Percentiles rank a stretch among this genome's conserved stretches.
phyloP scores from a whole-genome alignment of 2,329 filamentous ascomycete species.

The Alternaria triticina region DNA sequence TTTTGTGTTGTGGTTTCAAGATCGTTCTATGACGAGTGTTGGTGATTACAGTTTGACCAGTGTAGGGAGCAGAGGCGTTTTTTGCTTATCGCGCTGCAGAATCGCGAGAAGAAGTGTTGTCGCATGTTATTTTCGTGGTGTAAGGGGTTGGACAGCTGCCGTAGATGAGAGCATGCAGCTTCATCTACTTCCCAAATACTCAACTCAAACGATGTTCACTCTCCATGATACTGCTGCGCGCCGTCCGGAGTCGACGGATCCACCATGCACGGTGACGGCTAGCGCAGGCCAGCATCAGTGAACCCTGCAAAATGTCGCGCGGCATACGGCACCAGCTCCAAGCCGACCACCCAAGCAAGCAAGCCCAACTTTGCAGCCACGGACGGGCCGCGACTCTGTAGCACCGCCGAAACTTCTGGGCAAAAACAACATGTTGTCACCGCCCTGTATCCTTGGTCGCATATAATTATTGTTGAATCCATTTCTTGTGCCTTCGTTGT shows the following conservation, averaged over 20 bases:
- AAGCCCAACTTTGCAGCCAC: not conserved
- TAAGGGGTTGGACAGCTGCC: not conserved
- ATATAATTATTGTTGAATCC: not conserved
- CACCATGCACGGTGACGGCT: conserved; percentile 21
- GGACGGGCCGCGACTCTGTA: not conserved
- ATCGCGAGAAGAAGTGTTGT: not conserved
- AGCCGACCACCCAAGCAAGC: not conserved
- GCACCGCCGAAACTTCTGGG: not conserved
- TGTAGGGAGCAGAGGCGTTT: not conserved
- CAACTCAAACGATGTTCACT: too few relatives aligned
- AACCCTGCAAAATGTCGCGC: conserved; percentile 25
- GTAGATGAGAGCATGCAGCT: not conserved
- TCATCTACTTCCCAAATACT: too few relatives aligned
- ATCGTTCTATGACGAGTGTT: not conserved
- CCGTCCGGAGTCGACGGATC: not conserved
- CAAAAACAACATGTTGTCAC: conserved; percentile 1
- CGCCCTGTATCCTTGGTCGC: not conserved
- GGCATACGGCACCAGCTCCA: conserved; percentile 14
- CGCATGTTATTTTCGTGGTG: not conserved
- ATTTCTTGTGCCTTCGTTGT: not conserved
- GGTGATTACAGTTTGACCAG: not conserved
- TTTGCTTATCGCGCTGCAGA: not conserved
- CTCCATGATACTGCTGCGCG: not conserved
- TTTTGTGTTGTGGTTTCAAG: not conserved
- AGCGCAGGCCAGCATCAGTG: conserved; percentile 14